Evolutionary conservation across 768 basidiomycete genomes (phyloP).

Genomic region (Rhizopogon vulgaris): DNA sequence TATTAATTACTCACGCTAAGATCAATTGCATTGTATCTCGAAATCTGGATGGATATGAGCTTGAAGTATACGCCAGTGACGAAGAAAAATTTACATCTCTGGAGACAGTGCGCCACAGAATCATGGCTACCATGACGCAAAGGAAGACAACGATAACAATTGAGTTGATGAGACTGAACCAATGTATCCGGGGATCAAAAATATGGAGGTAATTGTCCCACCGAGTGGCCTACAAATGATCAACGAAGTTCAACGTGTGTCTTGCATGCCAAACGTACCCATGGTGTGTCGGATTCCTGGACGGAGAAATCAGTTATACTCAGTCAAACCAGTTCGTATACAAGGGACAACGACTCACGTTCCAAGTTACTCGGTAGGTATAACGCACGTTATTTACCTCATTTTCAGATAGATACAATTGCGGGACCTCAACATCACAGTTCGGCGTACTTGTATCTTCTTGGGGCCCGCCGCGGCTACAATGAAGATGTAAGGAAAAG

Average conservation of each 20-base stretch:
- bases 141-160: slow-evolving; percentile 88
- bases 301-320: neutral
- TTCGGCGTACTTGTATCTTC: slow-evolving; percentile 31
- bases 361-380: slow-evolving; percentile 86
- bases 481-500: neutral
- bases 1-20: slow-evolving; percentile 54
- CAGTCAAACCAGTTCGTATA: neutral
- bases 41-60: slow-evolving; percentile 46
- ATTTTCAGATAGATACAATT: slow-evolving; percentile 59
- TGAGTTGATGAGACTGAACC: slow-evolving; percentile 94
- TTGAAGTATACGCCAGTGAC: slow-evolving; percentile 10
- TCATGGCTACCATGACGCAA: slow-evolving; percentile 89
- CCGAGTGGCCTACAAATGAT: slow-evolving; percentile 65
- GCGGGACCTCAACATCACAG: slow-evolving; percentile 43
- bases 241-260: neutral
- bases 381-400: slow-evolving; percentile 63
- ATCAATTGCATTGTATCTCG: slow-evolving; percentile 93
- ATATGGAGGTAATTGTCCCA: slow-evolving; percentile 97
- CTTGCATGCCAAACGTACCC: slow-evolving; percentile 38
- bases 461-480: slow-evolving; percentile 62
- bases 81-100: slow-evolving; percentile 59
- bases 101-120: slow-evolving; percentile 78
- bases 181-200: slow-evolving; percentile 91
- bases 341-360: slow-evolving; percentile 40
- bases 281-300: slow-evolving; percentile 80